Conservation (phyloP, 192 early-diverging fungal species). For the Linderina pennispora region DNA sequence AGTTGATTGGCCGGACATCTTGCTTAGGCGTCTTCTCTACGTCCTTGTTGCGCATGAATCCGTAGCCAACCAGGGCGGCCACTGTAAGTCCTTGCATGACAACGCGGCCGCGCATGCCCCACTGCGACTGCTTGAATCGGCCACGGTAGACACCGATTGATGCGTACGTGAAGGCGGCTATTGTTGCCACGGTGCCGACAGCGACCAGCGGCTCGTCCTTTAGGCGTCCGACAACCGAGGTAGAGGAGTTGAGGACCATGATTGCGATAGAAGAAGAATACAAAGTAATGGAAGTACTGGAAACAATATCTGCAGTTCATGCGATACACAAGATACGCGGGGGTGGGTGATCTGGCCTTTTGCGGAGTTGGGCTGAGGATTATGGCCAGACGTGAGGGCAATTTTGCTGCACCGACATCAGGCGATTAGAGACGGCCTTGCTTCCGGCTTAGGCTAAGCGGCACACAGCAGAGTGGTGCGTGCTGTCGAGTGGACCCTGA, state of each 20-base stretch:
- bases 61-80: conserved; percentile 23
- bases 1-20: conserved; percentile 30
- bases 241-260: conserved; percentile 7
- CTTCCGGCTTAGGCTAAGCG: too few species aligned
- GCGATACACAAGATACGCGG: too few species aligned
- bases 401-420: too few species aligned
- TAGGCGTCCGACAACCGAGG: conserved; percentile 11
- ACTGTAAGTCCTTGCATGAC: conserved; percentile 37
- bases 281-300: too few species aligned
- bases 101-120: conserved; percentile 40
- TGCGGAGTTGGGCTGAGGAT: too few species aligned
- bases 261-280: too few species aligned
- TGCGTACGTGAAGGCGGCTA: conserved; percentile 33
- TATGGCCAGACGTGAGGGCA: too few species aligned
- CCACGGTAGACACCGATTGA: conserved; percentile 19
- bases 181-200: conserved; percentile 20
- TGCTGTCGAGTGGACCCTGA: too few species aligned
- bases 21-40: neutral
- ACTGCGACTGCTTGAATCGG: conserved; percentile 20
- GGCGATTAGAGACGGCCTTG: too few species aligned
- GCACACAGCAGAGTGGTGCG: too few species aligned
- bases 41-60: conserved; percentile 3
- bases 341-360: too few species aligned
- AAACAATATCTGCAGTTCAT: too few species aligned
- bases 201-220: conserved; percentile 39